These are phyloP conservation scores for Lecanicillium sp. DNA, from an alignment of 2,329 filamentous ascomycete genomes.

Conservation along the genomic window DNA sequence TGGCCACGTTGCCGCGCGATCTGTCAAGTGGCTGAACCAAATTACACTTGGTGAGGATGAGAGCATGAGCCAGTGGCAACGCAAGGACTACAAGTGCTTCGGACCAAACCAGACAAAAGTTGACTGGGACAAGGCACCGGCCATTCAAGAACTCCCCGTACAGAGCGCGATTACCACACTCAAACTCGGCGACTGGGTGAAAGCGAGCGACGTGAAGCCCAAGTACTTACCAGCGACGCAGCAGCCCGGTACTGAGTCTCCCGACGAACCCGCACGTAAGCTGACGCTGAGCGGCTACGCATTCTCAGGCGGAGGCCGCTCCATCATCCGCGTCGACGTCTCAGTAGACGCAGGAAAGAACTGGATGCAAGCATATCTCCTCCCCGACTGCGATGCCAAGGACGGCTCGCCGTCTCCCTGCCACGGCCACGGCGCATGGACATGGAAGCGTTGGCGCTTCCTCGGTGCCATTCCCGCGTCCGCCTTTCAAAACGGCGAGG, in stretches of 20 bases:
- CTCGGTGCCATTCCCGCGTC: conserved; percentile 34
- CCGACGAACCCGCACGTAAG: conserved; percentile 10
- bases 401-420: conserved; percentile 19
- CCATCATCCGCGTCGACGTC: conserved; percentile 60
- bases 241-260: no score
- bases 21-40: conserved; percentile 61
- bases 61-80: conserved; percentile 57
- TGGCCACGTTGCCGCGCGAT: conserved; percentile 58
- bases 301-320: conserved; percentile 58
- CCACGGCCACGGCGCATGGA: conserved; percentile 46
- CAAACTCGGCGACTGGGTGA: conserved; percentile 30
- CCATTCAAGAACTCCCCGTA: conserved; percentile 62
- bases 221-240: no score
- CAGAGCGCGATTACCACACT: conserved; percentile 56
- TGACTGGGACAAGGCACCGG: conserved; percentile 54
- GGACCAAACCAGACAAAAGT: conserved; percentile 53
- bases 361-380: conserved; percentile 56
- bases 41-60: conserved; percentile 60
- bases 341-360: conserved; percentile 54
- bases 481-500: conserved; percentile 14
- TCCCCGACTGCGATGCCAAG: conserved; percentile 36
- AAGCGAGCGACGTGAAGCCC: background rate
- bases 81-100: conserved; percentile 62
- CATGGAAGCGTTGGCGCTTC: conserved; percentile 58
- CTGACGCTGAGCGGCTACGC: conserved; percentile 54